phyloP scores from a whole-genome alignment of 805 yeast species.

The Yarrowia sp. region DNA sequence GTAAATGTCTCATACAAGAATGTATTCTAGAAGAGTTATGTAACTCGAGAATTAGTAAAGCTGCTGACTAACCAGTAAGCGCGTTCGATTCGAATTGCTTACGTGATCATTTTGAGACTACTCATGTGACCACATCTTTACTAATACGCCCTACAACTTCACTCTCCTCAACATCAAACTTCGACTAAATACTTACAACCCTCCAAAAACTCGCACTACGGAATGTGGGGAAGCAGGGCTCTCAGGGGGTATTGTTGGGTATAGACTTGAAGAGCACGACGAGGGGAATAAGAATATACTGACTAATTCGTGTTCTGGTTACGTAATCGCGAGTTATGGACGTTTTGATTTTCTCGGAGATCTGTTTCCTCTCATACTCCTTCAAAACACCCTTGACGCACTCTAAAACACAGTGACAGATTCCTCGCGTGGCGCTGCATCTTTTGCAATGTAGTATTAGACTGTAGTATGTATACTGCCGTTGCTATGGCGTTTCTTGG shows the following conservation, averaged over 20 bases:
- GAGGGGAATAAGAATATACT: neutral
- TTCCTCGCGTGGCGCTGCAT: conserved; percentile 5
- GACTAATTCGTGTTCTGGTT: neutral
- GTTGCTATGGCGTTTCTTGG: neutral
- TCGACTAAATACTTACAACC: conserved; percentile 7
- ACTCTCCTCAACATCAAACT: too few species aligned
- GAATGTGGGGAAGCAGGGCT: conserved; percentile 14
- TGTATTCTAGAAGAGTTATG: neutral
- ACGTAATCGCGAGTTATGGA: neutral
- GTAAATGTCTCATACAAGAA: conserved; percentile 10
- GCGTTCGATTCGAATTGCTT: neutral
- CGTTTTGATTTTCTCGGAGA: neutral
- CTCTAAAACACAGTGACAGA: neutral
- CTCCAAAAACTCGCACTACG: neutral
- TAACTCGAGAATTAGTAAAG: neutral
- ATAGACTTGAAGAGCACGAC: neutral
- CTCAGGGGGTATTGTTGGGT: neutral
- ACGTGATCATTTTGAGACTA: neutral
- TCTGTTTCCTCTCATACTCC: neutral
- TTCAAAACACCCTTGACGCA: neutral
- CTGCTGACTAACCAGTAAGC: too few species aligned
- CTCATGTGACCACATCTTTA: too few species aligned
- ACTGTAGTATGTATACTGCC: neutral
- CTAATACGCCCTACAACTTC: too few species aligned
- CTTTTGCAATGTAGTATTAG: neutral